phyloP scores from a whole-genome alignment of 257 asterid species.

The Gynochthodes officinalis region DNA sequence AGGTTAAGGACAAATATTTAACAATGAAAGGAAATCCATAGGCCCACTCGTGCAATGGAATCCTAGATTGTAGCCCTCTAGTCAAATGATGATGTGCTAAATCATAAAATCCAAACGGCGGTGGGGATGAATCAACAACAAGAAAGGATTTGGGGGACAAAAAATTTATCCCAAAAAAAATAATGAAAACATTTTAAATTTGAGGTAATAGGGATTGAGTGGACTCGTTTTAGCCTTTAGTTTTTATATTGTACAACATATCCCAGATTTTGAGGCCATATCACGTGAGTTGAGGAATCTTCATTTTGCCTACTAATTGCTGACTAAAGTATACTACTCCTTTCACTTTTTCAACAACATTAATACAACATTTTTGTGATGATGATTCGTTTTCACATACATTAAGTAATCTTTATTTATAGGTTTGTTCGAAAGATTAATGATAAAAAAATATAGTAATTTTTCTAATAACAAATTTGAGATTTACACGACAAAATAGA shows the following conservation, averaged over 20 bases:
- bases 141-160: no score
- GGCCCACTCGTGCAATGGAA: constrained; percentile 23
- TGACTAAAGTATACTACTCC: background rate
- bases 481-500: no score
- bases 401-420: no score
- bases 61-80: background rate
- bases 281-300: constrained; percentile 33
- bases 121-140: constrained; percentile 12
- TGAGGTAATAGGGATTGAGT: constrained; percentile 6
- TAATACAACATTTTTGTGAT: no score
- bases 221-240: constrained; percentile 8
- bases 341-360: background rate
- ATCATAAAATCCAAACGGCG: background rate
- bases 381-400: no score
- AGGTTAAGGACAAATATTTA: background rate
- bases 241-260: constrained; percentile 21
- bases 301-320: constrained; percentile 16
- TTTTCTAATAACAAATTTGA: no score
- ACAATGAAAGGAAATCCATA: background rate
- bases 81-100: background rate
- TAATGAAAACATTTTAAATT: background rate
- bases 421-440: no score
- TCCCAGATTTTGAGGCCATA: constrained; percentile 43
- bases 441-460: no score
- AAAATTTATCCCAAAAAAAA: background rate